These are phyloP conservation scores for Thinopyrum elongatum DNA, from an alignment of 176 grass and related monocot genomes.

Conservation along the genomic window DNA sequence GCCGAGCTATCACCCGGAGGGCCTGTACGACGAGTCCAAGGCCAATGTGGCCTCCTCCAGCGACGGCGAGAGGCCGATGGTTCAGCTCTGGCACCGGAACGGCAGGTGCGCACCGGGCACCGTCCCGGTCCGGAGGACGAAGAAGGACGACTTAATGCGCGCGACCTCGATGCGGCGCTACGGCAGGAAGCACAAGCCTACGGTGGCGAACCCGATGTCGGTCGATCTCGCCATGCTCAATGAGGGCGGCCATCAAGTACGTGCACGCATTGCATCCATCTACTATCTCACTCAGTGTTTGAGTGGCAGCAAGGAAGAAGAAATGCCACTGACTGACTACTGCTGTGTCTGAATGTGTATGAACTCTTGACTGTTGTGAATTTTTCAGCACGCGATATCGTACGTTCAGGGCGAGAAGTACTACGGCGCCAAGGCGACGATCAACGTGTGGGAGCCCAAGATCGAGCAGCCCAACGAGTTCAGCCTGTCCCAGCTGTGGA, in stretches of 20 bases:
- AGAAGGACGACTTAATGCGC: conserved; percentile 56
- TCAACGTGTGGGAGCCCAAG: conserved; percentile 92
- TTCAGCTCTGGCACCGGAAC: conserved; percentile 74
- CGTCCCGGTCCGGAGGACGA: conserved; percentile 70
- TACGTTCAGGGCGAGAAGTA: conserved; percentile 87
- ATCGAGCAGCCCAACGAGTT: conserved; percentile 86
- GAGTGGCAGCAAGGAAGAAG: background rate
- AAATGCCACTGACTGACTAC: background rate
- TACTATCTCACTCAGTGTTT: background rate
- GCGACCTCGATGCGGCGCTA: conserved; percentile 65
- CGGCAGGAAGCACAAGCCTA: conserved; percentile 52
- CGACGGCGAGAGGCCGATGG: conserved; percentile 33
- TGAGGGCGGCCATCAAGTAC: conserved; percentile 71
- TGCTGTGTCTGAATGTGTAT: background rate
- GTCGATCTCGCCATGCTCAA: conserved; percentile 55
- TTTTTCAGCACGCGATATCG: conserved; percentile 77
- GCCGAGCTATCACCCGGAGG: conserved; percentile 69
- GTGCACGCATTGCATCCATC: background rate
- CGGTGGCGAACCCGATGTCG: conserved; percentile 47
- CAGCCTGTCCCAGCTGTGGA: conserved; percentile 90
- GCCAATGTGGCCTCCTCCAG: conserved; percentile 22
- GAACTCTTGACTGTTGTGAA: conserved; percentile 6
- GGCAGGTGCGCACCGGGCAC: conserved; percentile 59
- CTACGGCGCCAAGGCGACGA: conserved; percentile 84
- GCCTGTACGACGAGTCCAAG: conserved; percentile 54